Evolutionary conservation across 1,284 basidiomycete species (phyloP).

Genomic region (Ustilago bromivora): DNA sequence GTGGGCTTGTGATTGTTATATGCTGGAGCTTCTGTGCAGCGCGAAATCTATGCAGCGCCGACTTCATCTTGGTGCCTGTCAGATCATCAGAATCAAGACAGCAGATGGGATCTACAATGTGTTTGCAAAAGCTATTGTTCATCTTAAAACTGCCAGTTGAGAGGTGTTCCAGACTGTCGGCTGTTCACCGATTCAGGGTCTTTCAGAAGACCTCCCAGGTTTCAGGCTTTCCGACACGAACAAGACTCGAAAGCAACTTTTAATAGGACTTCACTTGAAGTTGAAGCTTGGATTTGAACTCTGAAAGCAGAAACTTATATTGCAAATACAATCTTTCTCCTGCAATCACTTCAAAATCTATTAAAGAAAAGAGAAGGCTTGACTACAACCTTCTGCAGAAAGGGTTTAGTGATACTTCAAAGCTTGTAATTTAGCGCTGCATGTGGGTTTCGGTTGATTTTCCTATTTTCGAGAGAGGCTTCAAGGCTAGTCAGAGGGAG

Average conservation of each 20-base stretch:
- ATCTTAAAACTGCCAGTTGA: too few species aligned
- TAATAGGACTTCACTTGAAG: not conserved
- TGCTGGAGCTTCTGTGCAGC: slow-evolving; percentile 5
- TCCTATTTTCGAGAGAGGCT: not conserved
- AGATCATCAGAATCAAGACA: too few species aligned
- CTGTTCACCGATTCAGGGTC: not conserved
- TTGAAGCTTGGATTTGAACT: not conserved
- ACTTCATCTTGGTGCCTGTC: too few species aligned
- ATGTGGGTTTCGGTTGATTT: slow-evolving; percentile 3
- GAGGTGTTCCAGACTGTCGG: not conserved
- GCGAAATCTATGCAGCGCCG: not conserved
- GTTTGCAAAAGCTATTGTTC: too few species aligned
- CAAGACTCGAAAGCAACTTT: not conserved
- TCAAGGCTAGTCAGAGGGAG: not conserved
- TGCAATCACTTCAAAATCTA: not conserved
- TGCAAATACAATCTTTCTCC: not conserved
- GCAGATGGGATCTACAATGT: too few species aligned
- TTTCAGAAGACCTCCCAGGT: not conserved
- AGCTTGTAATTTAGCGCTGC: not conserved
- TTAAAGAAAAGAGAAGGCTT: not conserved
- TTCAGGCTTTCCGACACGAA: not conserved
- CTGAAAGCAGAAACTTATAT: not conserved
- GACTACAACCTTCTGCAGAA: slow-evolving; percentile 2
- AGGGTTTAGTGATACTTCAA: not conserved
- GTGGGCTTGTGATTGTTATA: not conserved